Evolutionary conservation across 352 stramenopile species (phyloP).

Genomic region (Lagenidium sp.): DNA sequence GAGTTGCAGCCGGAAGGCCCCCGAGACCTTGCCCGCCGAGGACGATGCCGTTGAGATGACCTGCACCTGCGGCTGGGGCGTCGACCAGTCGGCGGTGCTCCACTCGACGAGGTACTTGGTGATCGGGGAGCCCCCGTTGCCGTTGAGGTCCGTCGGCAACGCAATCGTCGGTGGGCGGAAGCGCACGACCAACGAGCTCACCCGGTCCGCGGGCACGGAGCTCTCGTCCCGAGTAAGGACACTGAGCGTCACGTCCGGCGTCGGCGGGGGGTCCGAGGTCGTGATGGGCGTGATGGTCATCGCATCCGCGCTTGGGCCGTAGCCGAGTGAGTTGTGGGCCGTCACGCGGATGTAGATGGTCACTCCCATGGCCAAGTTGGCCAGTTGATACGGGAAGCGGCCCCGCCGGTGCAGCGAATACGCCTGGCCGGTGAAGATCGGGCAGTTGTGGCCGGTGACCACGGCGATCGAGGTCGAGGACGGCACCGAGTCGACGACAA

Average conservation of each 20-base stretch:
- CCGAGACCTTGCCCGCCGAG: conserved; percentile 20
- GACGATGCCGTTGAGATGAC: conserved; percentile 46
- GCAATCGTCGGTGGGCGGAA: conserved; percentile 63
- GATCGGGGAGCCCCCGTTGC: conserved; percentile 76
- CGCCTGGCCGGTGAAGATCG: conserved; percentile 25
- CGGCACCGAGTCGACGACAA: conserved; percentile 24
- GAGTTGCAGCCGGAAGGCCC: conserved; percentile 75
- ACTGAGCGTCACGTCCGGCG: conserved; percentile 44
- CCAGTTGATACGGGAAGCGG: conserved; percentile 69
- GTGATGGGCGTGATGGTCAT: conserved; percentile 77
- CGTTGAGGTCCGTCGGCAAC: conserved; percentile 50
- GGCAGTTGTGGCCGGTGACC: conserved; percentile 30
- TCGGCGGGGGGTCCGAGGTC: conserved; percentile 82
- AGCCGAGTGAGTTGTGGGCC: conserved; percentile 90
- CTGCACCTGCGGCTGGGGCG: conserved; percentile 38
- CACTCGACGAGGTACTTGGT: conserved; percentile 93
- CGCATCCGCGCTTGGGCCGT: conserved; percentile 55
- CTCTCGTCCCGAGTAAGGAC: conserved; percentile 33
- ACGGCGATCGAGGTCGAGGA: conserved; percentile 24
- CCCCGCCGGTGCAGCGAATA: conserved; percentile 44
- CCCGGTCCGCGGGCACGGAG: conserved; percentile 27
- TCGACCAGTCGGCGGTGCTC: conserved; percentile 70
- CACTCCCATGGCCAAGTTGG: conserved; percentile 79
- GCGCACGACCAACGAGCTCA: conserved; percentile 79
- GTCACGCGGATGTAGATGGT: conserved; percentile 86